phyloP scores from a whole-genome alignment of 225 moss, liverwort and hornwort genomes.

The Sphagnum contortum region DNA sequence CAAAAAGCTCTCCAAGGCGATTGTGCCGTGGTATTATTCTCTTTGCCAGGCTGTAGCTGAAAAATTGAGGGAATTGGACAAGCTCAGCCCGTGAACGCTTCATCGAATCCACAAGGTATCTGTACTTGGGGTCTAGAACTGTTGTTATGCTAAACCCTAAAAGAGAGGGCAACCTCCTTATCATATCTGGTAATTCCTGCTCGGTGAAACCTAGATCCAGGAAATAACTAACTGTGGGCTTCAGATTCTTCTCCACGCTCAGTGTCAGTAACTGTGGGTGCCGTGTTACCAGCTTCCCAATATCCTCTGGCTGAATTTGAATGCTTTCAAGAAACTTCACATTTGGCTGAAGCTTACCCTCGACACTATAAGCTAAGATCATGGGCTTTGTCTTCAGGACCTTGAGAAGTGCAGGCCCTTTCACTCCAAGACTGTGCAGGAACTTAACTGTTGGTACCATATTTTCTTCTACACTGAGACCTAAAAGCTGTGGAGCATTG shows the following conservation, averaged over 20 bases:
- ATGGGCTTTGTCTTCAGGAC: constrained; percentile 53
- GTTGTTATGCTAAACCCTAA: constrained; percentile 35
- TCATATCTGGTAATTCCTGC: constrained; percentile 35
- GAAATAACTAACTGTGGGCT: constrained; percentile 41
- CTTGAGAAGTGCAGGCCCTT: constrained; percentile 37
- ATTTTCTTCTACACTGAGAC: constrained; percentile 43
- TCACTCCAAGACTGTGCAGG: constrained; percentile 30
- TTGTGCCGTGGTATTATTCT: constrained; percentile 35
- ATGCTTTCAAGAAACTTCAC: constrained; percentile 39
- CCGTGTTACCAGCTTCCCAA: constrained; percentile 48
- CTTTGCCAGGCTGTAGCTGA: constrained; percentile 47
- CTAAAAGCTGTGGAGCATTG: constrained; percentile 52
- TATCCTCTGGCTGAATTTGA: constrained; percentile 26
- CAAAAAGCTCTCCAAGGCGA: constrained; percentile 19
- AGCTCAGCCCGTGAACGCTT: constrained; percentile 30
- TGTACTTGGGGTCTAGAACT: constrained; percentile 47
- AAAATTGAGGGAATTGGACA: constrained; percentile 46
- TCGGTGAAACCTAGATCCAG: constrained; percentile 41
- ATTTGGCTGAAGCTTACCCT: constrained; percentile 49
- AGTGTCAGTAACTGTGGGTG: constrained; percentile 52
- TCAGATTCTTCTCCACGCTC: constrained; percentile 43
- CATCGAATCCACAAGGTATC: constrained; percentile 42
- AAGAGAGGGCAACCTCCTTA: constrained; percentile 38
- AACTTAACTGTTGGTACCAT: constrained; percentile 42
- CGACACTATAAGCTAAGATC: constrained; percentile 40